Evolutionary conservation across 129 eudicot genomes (phyloP), one percentile per base, ranked within the genome.

Genomic region (Calendula officinalis): DNA sequence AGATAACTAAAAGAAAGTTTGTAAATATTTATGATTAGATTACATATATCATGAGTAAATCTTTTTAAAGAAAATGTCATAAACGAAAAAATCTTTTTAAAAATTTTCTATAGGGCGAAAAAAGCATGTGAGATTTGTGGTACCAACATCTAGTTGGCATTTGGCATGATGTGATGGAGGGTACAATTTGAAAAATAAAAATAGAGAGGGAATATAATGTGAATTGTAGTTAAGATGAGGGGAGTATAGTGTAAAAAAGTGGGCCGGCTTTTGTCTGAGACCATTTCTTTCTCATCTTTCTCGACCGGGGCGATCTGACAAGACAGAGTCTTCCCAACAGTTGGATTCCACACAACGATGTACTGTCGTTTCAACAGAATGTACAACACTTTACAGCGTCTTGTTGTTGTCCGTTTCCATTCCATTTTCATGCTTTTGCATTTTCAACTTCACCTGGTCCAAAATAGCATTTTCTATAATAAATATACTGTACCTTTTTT

Each of bases 261-360:
- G 77, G 77, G 77, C 72, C 77, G 77, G 77, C 77, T 63, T 55
- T 52, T 42, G 63, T 60, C 42, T 5, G 8, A 53, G 62, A 43
- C 77, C 65, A 73, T 32, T 60, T 71, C 76, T 62, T 64, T 64
- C 55, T 41, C 57, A 56, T 57, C 56, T 68, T 73, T 15, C 58
- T 44, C 49, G 66, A 72, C 33, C 45, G 68, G 48, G 2, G 53
- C 54, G 54, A 44, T 71, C 76, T 55, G 71, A 55, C 64, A 72
- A 35, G 64, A 40, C 74, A 69, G 58, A 57, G 60, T 59, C 75
- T 68, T 49, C 1, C n/a, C 60, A 66, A 54, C 50, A 62, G 71
- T 73, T 65, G 78, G 72, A 65, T 35, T 56, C 72, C 78, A 73
- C 67, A 73, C 70, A 64, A 66, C 38, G 56, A 48, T n/a, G 78